These are phyloP conservation scores for Trichosporon sp. DNA, from an alignment of 1,284 basidiomycete genomes.

Conservation along the genomic window DNA sequence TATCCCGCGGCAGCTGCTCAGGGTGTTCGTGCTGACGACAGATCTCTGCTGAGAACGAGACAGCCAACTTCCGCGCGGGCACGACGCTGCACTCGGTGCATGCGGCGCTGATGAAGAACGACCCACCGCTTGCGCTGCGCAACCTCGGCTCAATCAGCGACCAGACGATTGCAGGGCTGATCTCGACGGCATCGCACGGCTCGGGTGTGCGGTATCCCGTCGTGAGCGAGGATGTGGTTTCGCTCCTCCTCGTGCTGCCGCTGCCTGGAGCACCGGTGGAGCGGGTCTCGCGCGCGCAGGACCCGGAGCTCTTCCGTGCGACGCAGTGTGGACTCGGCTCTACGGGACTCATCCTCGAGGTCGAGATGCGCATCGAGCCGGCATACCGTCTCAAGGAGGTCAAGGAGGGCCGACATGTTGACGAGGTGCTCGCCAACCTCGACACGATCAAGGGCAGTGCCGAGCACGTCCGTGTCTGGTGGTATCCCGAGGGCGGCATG, in stretches of 20 bases:
- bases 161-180: conserved; percentile 88
- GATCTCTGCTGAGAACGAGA: conserved; percentile 64
- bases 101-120: conserved; percentile 57
- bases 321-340: conserved; percentile 91
- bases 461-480: conserved; percentile 90
- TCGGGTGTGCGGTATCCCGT: conserved; percentile 75
- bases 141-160: conserved; percentile 96
- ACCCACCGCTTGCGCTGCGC: conserved; percentile 66
- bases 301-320: conserved; percentile 76
- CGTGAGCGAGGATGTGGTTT: conserved; percentile 73
- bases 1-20: background rate
- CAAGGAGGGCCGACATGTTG: conserved; percentile 64
- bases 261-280: conserved; percentile 35
- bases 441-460: conserved; percentile 57
- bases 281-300: conserved; percentile 44
- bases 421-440: conserved; percentile 50
- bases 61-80: conserved; percentile 63
- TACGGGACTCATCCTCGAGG: conserved; percentile 79
- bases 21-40: conserved; percentile 46
- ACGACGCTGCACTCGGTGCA: conserved; percentile 73
- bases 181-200: conserved; percentile 94
- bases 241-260: conserved; percentile 60
- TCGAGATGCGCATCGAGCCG: conserved; percentile 72
- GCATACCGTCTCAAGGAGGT: conserved; percentile 78
- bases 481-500: conserved; percentile 78